These are phyloP conservation scores for Monilinia polystroma DNA, from an alignment of 2,329 filamentous ascomycete species.

Conservation along the genomic window DNA sequence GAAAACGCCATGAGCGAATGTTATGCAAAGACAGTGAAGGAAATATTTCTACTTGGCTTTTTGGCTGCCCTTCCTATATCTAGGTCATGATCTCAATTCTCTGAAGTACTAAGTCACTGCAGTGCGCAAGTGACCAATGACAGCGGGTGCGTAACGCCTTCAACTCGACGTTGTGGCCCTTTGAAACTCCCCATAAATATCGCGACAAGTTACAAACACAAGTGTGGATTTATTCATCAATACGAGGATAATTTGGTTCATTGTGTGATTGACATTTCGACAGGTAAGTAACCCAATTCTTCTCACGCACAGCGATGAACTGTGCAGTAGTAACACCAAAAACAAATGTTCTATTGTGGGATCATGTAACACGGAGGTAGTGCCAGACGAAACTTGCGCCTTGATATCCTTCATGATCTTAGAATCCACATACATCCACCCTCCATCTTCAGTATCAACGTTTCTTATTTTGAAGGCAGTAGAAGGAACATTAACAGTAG, in stretches of 20 bases:
- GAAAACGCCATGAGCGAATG: too few relatives aligned
- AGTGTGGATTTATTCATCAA: not conserved
- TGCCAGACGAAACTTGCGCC: not conserved
- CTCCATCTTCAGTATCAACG: not conserved
- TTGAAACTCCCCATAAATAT: too few relatives aligned
- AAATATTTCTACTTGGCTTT: too few relatives aligned
- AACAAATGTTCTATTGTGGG: not conserved
- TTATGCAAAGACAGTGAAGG: too few relatives aligned
- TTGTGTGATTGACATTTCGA: not conserved
- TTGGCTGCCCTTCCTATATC: too few relatives aligned
- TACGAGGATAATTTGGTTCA: not conserved
- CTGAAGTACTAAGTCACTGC: too few relatives aligned
- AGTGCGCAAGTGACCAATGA: too few relatives aligned
- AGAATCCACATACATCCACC: not conserved
- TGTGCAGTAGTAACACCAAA: not conserved
- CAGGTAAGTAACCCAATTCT: not conserved
- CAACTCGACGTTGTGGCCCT: too few relatives aligned
- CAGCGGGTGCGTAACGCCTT: too few relatives aligned
- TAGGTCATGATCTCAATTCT: too few relatives aligned
- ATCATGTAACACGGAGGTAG: slow-evolving; percentile 10
- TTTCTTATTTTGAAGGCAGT: not conserved
- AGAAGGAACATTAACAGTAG: slow-evolving; percentile 14
- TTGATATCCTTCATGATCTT: slow-evolving; percentile 18
- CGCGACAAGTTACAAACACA: too few relatives aligned
- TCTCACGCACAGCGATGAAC: slow-evolving; percentile 4